A percentile compares a stretch with the other conserved stretches of the same genome.
phyloP scores from a whole-genome alignment of 179 eudicot species.

The Pouteria campechiana region DNA sequence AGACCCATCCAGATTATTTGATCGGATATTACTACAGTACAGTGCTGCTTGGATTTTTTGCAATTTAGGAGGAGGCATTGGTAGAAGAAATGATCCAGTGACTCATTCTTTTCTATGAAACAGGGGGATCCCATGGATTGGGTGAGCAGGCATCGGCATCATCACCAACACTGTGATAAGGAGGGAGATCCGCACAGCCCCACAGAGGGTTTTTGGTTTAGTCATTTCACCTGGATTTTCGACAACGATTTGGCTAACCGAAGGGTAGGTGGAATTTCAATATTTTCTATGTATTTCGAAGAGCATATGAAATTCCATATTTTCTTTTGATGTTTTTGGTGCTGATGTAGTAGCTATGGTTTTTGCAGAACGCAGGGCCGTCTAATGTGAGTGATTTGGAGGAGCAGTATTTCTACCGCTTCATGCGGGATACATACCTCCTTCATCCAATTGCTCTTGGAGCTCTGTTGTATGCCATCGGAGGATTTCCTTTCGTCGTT shows the following conservation, averaged over 20 bases:
- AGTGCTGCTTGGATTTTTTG: too few species aligned
- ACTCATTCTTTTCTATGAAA: too few species aligned
- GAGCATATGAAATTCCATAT: too few species aligned
- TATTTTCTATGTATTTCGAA: too few species aligned
- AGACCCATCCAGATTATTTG: background rate
- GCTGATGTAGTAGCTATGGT: background rate
- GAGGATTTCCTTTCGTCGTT: constrained; percentile 71
- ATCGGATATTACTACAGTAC: too few species aligned
- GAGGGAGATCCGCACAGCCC: constrained; percentile 86
- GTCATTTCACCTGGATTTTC: constrained; percentile 76
- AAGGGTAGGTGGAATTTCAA: too few species aligned
- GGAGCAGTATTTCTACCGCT: constrained; percentile 58
- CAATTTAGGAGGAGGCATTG: too few species aligned
- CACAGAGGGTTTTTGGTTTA: constrained; percentile 73
- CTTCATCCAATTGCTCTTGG: constrained; percentile 58
- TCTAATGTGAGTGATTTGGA: constrained; percentile 75
- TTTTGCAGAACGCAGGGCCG: constrained; percentile 48
- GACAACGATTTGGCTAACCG: constrained; percentile 24
- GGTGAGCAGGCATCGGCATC: constrained; percentile 87
- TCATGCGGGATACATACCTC: constrained; percentile 45
- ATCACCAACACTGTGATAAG: constrained; percentile 63
- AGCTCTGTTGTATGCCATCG: constrained; percentile 37
- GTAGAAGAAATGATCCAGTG: too few species aligned
- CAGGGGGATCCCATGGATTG: constrained; percentile 80
- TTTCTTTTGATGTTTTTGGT: background rate